Evolutionary conservation across 176 grass and related monocot species (phyloP), one percentile per base, ranked within the genome.

Genomic region (Aegilops tauschii): DNA sequence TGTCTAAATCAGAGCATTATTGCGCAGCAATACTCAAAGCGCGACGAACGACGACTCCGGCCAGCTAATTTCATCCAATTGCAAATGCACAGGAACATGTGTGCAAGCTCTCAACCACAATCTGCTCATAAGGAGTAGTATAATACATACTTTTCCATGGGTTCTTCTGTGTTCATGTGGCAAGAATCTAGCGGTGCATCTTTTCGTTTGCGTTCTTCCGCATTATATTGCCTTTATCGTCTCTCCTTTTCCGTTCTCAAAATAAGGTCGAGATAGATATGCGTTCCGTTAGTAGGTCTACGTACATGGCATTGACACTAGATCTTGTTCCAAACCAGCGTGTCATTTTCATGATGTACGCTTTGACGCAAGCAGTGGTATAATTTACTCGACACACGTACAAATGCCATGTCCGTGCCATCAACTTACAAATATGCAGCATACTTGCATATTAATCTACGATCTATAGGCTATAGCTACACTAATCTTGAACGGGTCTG

Each of bases 1-100:
- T 88, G 80, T 83, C 86, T 7, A n/a, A 6, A 83, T 88, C 71
- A 88, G 9, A 10, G 23, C 6, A 68, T 88, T 44, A 88, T 77
- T 88, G 79, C n/a, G 12, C 23, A 69, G 32, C 71, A 76, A 12
- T 56, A 65, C 31, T 58, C 69, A 76, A 66, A 59, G 32, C 23
- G 28, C 3, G 23, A 64, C n/a, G 61, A 64, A 64, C 9, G 58
- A 9, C 58, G 8, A 61, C 7, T 23, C 8, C 8, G 40, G 12
- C 28, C 65, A 80, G 20, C 8, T 14, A 52, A 17, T 52, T n/a
- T 20, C 45, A 80, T 37, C 36, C 36, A 37, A 37, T 8, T 37
- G 36, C 36, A 35, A 35, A 35, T 35, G 34, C 34, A 6, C 34
- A 35, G 34, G 34, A 35, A 35, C 34, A 35, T 35, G 34, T 35